Evolutionary conservation across 2,329 filamentous ascomycete species (phyloP).

Genomic region (Fusarium musae): DNA sequence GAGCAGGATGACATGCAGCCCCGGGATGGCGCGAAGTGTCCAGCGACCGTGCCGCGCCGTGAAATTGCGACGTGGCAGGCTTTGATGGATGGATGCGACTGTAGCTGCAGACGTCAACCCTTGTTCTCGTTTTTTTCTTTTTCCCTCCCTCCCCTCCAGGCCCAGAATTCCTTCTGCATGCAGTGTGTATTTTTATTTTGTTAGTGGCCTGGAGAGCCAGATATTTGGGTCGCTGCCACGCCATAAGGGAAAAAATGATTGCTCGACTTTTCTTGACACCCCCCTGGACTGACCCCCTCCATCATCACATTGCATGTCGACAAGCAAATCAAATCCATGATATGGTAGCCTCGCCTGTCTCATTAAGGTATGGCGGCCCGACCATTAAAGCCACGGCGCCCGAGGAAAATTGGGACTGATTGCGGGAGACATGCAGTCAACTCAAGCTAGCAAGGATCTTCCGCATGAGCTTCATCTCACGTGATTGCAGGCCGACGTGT

Average conservation of each 20-base stretch:
- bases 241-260: neutral
- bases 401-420: slow-evolving; percentile 45
- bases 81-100: slow-evolving; percentile 31
- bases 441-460: slow-evolving; percentile 46
- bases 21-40: slow-evolving; percentile 44
- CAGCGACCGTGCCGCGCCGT: slow-evolving; percentile 44
- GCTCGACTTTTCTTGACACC: neutral
- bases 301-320: neutral
- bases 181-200: slow-evolving; percentile 2
- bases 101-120: slow-evolving; percentile 20
- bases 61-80: slow-evolving; percentile 48
- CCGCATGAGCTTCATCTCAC: slow-evolving; percentile 51
- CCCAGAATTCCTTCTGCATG: slow-evolving; percentile 6
- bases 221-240: slow-evolving; percentile 9
- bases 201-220: slow-evolving; percentile 2
- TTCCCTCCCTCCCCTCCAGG: neutral
- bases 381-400: slow-evolving; percentile 33
- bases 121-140: slow-evolving; percentile 9
- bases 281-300: neutral
- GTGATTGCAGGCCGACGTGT: slow-evolving; percentile 49
- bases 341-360: slow-evolving; percentile 36
- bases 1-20: slow-evolving; percentile 46
- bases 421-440: slow-evolving; percentile 50
- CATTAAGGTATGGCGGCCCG: slow-evolving; percentile 39
- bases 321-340: slow-evolving; percentile 16